These are phyloP conservation scores for Hemileccinum impolitum DNA, from an alignment of 768 basidiomycete genomes.

Conservation along the genomic window DNA sequence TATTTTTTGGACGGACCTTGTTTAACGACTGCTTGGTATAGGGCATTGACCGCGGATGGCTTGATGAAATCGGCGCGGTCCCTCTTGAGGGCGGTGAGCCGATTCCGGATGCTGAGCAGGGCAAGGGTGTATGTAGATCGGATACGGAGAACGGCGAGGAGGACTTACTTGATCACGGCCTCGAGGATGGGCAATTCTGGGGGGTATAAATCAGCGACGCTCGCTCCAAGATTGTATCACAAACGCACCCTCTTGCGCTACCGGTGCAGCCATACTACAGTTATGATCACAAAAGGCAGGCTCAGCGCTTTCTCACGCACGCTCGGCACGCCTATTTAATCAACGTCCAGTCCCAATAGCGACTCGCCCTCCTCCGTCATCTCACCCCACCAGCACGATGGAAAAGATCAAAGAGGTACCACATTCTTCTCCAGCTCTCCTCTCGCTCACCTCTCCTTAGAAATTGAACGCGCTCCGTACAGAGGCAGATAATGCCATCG, in stretches of 20 bases:
- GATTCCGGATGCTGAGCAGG: conserved; percentile 78
- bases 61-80: conserved; percentile 91
- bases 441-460: conserved; percentile 33
- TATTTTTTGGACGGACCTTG: conserved; percentile 69
- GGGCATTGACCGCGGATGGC: conserved; percentile 85
- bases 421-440: background rate
- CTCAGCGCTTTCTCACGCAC: conserved; percentile 34
- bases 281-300: conserved; percentile 35
- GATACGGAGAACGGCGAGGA: conserved; percentile 14
- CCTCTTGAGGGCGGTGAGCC: conserved; percentile 92
- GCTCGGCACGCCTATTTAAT: conserved; percentile 19
- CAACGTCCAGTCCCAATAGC: conserved; percentile 18
- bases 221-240: too few relatives aligned
- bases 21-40: conserved; percentile 91
- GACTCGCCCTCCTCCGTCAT: conserved; percentile 6
- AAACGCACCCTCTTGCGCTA: conserved; percentile 73
- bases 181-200: conserved; percentile 92
- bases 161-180: conserved; percentile 78
- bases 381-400: conserved; percentile 30
- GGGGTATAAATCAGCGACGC: conserved; percentile 21
- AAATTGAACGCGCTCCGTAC: conserved; percentile 73
- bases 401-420: conserved; percentile 48
- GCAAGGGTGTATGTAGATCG: conserved; percentile 23
- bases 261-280: conserved; percentile 57
- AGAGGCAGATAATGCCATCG: conserved; percentile 80